A percentile compares a stretch with the other conserved stretches of the same genome.
Conservation (phyloP, 768 basidiomycete genomes). For the Boletellus ananiceps region DNA sequence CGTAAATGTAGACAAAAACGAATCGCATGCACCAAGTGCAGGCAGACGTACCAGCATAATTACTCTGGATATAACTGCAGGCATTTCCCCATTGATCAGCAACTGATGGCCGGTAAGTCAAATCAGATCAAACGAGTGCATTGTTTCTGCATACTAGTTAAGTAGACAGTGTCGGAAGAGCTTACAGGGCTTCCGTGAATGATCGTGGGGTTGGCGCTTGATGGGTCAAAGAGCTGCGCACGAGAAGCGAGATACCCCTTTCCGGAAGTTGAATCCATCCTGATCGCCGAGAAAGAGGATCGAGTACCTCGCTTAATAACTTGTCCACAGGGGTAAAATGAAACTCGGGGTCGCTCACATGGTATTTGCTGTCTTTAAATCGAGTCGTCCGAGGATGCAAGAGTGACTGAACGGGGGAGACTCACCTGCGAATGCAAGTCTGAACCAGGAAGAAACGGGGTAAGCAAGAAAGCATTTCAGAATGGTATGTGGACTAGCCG, state of each 20-base stretch:
- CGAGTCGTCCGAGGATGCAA: neutral
- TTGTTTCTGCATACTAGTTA: conserved; percentile 56
- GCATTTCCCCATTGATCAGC: conserved; percentile 87
- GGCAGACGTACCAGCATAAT: conserved; percentile 61
- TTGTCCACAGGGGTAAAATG: conserved; percentile 73
- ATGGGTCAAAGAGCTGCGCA: conserved; percentile 73
- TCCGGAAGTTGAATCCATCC: neutral
- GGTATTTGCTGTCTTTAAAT: conserved; percentile 71
- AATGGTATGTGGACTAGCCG: conserved; percentile 42
- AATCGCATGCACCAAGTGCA: neutral
- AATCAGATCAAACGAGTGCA: neutral
- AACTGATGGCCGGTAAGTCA: conserved; percentile 39
- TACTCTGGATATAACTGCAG: conserved; percentile 86
- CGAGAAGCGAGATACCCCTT: conserved; percentile 82
- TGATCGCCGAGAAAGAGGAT: neutral
- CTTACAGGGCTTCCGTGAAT: conserved; percentile 76
- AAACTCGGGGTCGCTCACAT: conserved; percentile 87
- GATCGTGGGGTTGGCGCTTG: conserved; percentile 59
- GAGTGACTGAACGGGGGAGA: neutral
- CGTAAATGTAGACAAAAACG: conserved; percentile 3
- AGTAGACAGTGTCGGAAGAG: conserved; percentile 93
- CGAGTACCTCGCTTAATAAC: conserved; percentile 72
- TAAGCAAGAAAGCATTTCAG: neutral
- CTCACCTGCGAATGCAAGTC: conserved; percentile 72
- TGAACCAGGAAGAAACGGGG: conserved; percentile 16